Evolutionary conservation across 148 eudicot species (phyloP).

Genomic region (Fagopyrum esculentum): DNA sequence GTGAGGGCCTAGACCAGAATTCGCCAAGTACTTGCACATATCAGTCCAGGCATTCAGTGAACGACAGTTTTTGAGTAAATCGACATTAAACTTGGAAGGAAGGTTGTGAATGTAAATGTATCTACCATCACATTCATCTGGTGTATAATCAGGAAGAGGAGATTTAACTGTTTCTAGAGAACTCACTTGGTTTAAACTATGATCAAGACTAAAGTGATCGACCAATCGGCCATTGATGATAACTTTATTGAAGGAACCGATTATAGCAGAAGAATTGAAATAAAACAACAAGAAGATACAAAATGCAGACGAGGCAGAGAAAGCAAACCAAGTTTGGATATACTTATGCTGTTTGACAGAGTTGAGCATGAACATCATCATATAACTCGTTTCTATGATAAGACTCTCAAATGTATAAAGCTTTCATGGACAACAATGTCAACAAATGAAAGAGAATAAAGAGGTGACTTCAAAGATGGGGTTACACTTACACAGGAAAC

Average conservation of each 20-base stretch:
- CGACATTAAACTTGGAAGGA: constrained; percentile 30
- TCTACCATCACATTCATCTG: constrained; percentile 15
- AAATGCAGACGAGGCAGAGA: background rate
- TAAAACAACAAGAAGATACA: background rate
- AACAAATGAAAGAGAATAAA: background rate
- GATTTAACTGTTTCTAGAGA: background rate
- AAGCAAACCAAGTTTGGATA: constrained; percentile 2
- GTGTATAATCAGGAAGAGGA: background rate
- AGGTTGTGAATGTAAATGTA: constrained; percentile 36
- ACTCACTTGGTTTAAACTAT: background rate
- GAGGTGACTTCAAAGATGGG: background rate
- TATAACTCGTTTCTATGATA: background rate
- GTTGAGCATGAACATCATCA: background rate
- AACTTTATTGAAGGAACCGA: background rate
- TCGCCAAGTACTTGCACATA: constrained; percentile 23
- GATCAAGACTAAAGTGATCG: background rate
- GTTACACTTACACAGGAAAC: background rate
- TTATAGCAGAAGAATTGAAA: background rate
- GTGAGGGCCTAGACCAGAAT: constrained; percentile 24
- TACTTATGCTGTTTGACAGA: background rate
- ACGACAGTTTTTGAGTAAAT: constrained; percentile 21
- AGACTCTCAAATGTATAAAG: background rate
- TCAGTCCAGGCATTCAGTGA: constrained; percentile 16
- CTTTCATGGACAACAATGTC: background rate
- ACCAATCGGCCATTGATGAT: background rate